Base-by-base conservation (phyloP, 805 yeast species). In the Saturnispora dispora region DNA sequence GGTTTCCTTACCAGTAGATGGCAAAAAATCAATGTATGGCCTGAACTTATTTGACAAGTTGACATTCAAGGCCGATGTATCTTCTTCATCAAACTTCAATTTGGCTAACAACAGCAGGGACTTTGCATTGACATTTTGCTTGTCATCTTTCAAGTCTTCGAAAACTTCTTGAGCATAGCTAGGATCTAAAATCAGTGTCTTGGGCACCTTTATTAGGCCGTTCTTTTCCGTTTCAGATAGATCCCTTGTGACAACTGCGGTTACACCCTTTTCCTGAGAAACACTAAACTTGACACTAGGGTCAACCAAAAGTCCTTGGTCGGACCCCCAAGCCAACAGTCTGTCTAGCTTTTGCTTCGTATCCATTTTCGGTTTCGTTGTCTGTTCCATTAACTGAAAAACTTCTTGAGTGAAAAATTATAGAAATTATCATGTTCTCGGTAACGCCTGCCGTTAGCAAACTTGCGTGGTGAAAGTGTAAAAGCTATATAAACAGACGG, bases 21-120 rank as follows among this genome's bases (percentile, higher is more conserved):
- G 85, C 18, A 82, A 63, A 13, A 69, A 60, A 40, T 73, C 66
- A 37, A 82, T 61, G 56, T 81, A 82, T 3, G 81, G 76, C 27
- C 54, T 45, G 35, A 57, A 64, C 23, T 66, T 64, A 30, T 52
- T 48, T 48, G 67, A 71, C 25, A 66, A 54, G 7, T 55, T 53
- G 18, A 25, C 56, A 3, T 48, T 48, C 13, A 46, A 28, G 10
- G 63, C 52, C 3, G 15, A 30, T 11, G 62, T 58, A 11, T 44
- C 35, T 2, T 58, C 50, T 8, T 51, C 20, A 46, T 65, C 71
- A 52, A 72, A 76, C 53, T 67, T 76, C 50, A 76, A 58, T 49
- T 72, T 71, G 1, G 77, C 70, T 6, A 76, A 49, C 13, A 71
- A 62, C 2, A 77, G 56, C 48, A 72, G 71, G 27, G 71, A 51